Conservation (phyloP, 148 eudicot genomes). For the Silene conica region DNA sequence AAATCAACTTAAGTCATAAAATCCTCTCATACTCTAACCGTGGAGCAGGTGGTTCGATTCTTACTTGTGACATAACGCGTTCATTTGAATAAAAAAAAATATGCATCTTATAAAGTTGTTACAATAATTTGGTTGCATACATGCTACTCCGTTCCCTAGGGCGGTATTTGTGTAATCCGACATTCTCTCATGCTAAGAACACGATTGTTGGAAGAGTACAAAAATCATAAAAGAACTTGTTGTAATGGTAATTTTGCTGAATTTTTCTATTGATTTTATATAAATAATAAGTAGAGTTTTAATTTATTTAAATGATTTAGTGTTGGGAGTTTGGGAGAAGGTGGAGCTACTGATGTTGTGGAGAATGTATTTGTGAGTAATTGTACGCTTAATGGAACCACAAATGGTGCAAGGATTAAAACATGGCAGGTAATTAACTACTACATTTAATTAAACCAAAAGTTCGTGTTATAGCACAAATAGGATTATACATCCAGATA, state of each 20-base stretch:
- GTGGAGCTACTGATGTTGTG: slow-evolving; percentile 37
- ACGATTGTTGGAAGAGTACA: neutral
- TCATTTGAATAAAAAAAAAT: too few relatives aligned
- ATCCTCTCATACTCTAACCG: too few relatives aligned
- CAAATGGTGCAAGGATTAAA: slow-evolving; percentile 78
- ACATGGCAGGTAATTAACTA: slow-evolving; percentile 65
- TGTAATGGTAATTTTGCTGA: neutral
- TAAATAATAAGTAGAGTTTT: neutral
- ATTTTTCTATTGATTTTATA: too few relatives aligned
- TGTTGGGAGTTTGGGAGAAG: slow-evolving; percentile 79
- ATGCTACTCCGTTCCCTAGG: too few relatives aligned
- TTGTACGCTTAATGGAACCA: slow-evolving; percentile 44
- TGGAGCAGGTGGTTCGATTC: too few relatives aligned
- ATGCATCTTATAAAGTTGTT: too few relatives aligned
- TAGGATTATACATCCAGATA: too few relatives aligned
- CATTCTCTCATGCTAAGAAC: neutral
- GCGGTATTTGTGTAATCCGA: neutral
- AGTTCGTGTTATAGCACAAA: too few relatives aligned
- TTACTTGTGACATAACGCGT: too few relatives aligned
- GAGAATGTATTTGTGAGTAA: slow-evolving; percentile 46
- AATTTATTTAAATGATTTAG: slow-evolving; percentile 24
- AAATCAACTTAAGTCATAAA: too few relatives aligned
- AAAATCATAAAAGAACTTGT: neutral
- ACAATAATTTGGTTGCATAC: too few relatives aligned
- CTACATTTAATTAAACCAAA: too few relatives aligned